phyloP scores from a whole-genome alignment of 108 stramenopile genomes.

The Cyclostephanos tholiformis region DNA sequence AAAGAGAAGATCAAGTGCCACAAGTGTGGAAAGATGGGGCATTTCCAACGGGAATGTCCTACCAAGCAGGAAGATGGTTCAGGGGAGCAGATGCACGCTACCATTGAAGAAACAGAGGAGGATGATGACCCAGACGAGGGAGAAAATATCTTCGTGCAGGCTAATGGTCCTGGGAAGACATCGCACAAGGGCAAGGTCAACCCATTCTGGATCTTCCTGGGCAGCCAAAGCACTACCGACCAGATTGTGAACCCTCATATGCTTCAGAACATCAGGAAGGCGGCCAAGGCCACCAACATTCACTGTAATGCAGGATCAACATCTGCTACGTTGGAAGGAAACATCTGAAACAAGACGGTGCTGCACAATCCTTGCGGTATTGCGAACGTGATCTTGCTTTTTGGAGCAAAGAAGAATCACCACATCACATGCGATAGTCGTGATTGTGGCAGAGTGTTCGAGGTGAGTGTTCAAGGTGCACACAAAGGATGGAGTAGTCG shows the following conservation, averaged over 20 bases:
- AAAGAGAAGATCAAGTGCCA: too few species aligned
- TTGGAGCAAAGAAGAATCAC: constrained; percentile 8
- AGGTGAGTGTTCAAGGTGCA: constrained; percentile 14
- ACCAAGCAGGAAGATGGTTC: too few species aligned
- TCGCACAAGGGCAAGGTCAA: too few species aligned
- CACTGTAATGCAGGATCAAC: constrained; percentile 41
- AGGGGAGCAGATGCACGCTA: too few species aligned
- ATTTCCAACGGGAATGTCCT: too few species aligned
- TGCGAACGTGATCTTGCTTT: constrained; percentile 41
- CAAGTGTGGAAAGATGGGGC: too few species aligned
- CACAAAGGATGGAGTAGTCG: neutral
- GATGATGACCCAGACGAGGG: too few species aligned
- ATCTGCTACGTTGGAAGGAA: constrained; percentile 23
- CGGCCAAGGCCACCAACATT: constrained; percentile 6
- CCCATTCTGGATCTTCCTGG: too few species aligned
- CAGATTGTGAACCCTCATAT: constrained; percentile 32
- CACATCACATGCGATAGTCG: constrained; percentile 21
- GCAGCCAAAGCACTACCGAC: constrained; percentile 48
- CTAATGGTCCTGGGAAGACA: too few species aligned
- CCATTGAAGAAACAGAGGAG: too few species aligned
- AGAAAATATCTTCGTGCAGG: too few species aligned
- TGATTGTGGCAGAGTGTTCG: constrained; percentile 3
- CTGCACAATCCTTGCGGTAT: constrained; percentile 33
- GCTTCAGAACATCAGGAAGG: constrained; percentile 38
- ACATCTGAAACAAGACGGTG: constrained; percentile 35